Evolutionary conservation across 2,329 filamentous ascomycete species (phyloP).

Genomic region (Purpureocillium takamizusanense): DNA sequence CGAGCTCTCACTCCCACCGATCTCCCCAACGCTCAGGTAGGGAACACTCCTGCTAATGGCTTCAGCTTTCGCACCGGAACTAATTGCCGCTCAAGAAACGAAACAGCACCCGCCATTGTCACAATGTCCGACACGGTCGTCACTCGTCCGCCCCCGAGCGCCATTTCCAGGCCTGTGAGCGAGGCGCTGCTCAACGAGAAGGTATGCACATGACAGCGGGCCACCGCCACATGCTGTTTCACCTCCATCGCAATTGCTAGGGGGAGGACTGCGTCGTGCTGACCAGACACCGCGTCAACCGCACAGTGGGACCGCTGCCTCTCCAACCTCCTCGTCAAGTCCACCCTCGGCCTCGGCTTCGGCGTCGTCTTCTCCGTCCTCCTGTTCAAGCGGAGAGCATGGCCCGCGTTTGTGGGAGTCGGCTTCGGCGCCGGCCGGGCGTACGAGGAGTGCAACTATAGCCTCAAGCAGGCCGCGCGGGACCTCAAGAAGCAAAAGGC

Average conservation of each 20-base stretch:
- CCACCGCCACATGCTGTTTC: too few species aligned
- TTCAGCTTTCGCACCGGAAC: too few species aligned
- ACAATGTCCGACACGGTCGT: constrained; percentile 46
- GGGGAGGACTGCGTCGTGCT: too few species aligned
- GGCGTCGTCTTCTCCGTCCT: constrained; percentile 98
- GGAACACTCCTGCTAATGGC: too few species aligned
- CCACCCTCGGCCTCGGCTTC: constrained; percentile 89
- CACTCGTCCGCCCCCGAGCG: constrained; percentile 44
- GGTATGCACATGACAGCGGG: constrained; percentile 49
- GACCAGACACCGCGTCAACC: background rate
- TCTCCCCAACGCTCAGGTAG: too few species aligned
- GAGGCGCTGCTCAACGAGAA: constrained; percentile 98
- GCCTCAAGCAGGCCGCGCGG: constrained; percentile 51
- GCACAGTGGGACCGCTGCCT: constrained; percentile 94
- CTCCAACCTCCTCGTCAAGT: constrained; percentile 95
- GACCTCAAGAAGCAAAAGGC: constrained; percentile 44
- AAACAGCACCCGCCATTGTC: constrained; percentile 1
- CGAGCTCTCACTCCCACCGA: constrained; percentile 13
- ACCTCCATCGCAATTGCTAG: too few species aligned
- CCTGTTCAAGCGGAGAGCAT: constrained; percentile 94
- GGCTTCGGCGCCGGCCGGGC: constrained; percentile 94
- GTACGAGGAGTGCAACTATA: constrained; percentile 96
- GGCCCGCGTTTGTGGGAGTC: constrained; percentile 90
- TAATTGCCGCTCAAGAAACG: too few species aligned
- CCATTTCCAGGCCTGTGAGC: constrained; percentile 79